A percentile compares a stretch with the other conserved stretches of the same genome.
These are phyloP conservation scores for Rhytidiadelphus loreus DNA, from an alignment of 225 moss, liverwort and hornwort species.

Conservation along the genomic window DNA sequence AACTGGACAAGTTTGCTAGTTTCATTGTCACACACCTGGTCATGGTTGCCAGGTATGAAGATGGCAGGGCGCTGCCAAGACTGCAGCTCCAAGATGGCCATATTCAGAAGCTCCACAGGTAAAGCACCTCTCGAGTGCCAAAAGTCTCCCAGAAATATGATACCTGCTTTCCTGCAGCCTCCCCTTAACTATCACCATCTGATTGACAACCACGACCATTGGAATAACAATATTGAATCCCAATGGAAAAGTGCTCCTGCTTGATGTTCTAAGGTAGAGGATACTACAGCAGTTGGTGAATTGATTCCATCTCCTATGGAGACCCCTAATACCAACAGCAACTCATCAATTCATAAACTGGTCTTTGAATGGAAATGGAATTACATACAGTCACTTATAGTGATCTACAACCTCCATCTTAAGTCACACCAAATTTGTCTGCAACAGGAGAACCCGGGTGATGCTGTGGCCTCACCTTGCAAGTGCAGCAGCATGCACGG, in stretches of 20 bases:
- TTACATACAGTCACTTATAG: not conserved
- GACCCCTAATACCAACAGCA: not conserved
- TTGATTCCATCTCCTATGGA: not conserved
- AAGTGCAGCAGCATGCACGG: conserved; percentile 70
- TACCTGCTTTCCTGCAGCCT: conserved; percentile 80
- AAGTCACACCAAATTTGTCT: not conserved
- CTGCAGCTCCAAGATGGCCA: conserved; percentile 62
- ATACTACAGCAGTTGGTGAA: not conserved
- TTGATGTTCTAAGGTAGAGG: not conserved
- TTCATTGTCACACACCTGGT: conserved; percentile 52
- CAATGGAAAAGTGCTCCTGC: not conserved
- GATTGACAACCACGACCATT: not conserved
- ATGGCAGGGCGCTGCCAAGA: conserved; percentile 85
- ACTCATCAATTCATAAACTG: not conserved
- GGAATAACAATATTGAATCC: not conserved
- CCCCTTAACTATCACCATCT: conserved; percentile 3
- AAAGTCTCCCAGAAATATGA: conserved; percentile 89
- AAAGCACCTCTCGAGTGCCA: conserved; percentile 97
- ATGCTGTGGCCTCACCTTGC: conserved; percentile 31
- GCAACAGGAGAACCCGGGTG: not conserved
- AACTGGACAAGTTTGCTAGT: not conserved
- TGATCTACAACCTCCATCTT: not conserved
- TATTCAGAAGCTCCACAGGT: conserved; percentile 88
- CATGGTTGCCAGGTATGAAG: conserved; percentile 96
- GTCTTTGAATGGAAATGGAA: not conserved